Percentiles rank a stretch among this genome's conserved stretches.
These are phyloP conservation scores for Aspergillus sp. DNA, from an alignment of 2,329 filamentous ascomycete species.

Conservation along the genomic window DNA sequence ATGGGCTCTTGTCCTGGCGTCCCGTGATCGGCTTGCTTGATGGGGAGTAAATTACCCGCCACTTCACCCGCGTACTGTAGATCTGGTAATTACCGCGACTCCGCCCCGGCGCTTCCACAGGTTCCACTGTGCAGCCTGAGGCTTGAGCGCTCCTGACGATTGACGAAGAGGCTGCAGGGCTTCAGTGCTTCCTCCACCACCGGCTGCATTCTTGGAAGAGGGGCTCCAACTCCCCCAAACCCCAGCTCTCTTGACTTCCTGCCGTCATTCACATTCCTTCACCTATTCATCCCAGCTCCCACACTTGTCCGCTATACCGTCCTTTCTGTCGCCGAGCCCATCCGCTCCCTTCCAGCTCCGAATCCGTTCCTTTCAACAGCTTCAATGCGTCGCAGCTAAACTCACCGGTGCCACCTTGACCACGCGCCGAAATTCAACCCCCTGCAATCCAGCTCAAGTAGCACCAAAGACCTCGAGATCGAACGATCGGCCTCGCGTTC, in stretches of 20 bases:
- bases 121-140: neutral
- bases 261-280: constrained; percentile 19
- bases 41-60: neutral
- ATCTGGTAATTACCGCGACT: neutral
- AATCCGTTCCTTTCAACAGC: constrained; percentile 9
- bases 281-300: constrained; percentile 7
- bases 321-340: constrained; percentile 6
- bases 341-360: constrained; percentile 6
- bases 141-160: neutral
- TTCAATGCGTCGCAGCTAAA: constrained; percentile 9
- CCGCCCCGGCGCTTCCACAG: neutral
- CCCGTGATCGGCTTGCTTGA: neutral
- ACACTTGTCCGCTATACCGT: constrained; percentile 4
- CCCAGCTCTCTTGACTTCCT: constrained; percentile 16
- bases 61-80: neutral
- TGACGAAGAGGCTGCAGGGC: constrained; percentile 3
- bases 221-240: constrained; percentile 10
- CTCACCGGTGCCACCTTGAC: neutral
- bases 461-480: constrained; percentile 25
- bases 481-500: constrained; percentile 18
- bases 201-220: constrained; percentile 8
- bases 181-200: constrained; percentile 4
- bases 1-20: neutral
- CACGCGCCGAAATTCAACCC: constrained; percentile 2
- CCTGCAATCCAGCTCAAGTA: constrained; percentile 15